A percentile compares a stretch with the other conserved stretches of the same genome.
Evolutionary conservation across 75 land plant genomes (phyloP).

Genomic region (Sequoiadendron giganteum): DNA sequence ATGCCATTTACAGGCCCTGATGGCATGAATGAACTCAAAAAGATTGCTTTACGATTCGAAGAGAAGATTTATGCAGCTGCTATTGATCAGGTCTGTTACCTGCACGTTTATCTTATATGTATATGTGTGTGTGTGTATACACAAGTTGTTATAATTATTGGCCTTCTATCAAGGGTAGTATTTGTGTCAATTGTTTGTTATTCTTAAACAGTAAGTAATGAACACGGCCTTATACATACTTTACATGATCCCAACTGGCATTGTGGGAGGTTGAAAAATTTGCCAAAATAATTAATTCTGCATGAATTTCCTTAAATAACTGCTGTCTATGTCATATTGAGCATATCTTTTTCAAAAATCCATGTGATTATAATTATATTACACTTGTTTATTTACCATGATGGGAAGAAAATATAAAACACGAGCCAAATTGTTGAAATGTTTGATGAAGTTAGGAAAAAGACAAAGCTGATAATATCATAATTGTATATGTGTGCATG

Average conservation of each 20-base stretch:
- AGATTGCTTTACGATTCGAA: constrained; percentile 80
- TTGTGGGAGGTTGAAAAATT: neutral
- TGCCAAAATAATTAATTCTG: neutral
- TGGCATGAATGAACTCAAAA: constrained; percentile 64
- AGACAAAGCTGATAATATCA: neutral
- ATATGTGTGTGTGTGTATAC: no score
- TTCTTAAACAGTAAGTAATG: neutral
- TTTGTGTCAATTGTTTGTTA: no score
- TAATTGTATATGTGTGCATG: neutral
- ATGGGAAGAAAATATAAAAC: neutral
- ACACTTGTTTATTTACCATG: neutral
- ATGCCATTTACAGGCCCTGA: constrained; percentile 67
- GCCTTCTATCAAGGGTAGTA: no score
- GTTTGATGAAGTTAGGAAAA: neutral
- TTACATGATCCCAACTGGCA: neutral
- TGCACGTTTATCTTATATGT: neutral
- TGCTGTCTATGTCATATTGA: neutral
- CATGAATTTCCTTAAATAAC: neutral
- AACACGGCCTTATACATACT: neutral
- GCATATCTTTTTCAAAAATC: no score
- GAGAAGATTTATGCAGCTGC: constrained; percentile 73
- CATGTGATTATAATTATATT: neutral
- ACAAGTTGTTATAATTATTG: neutral
- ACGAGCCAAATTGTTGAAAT: neutral
- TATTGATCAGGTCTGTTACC: constrained; percentile 46